Base-by-base conservation (phyloP, 176 grass and related monocot species). In the Aegilops bicornis region DNA sequence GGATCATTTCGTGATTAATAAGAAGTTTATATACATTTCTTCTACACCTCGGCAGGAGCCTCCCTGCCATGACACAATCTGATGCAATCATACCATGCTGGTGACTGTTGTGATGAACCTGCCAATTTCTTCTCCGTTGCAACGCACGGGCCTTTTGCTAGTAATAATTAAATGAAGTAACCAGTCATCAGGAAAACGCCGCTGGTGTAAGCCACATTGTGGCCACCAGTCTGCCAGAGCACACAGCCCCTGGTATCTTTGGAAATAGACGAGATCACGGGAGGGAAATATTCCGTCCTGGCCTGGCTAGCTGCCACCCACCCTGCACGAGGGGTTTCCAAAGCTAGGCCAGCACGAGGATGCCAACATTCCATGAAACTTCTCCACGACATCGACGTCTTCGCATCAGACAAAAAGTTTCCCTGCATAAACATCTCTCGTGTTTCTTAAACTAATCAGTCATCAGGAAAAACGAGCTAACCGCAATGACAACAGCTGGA, bases 381-480 rank as follows among this genome's bases (percentile, higher is more conserved):
- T 47, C 39, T 52, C 39, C 83, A 8, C 22, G 42, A 20, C 73
- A 67, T 68, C 3, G 42, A 78, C 64, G 73, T 59, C 70, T 30
- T 33, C 17, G 27, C 66, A 36, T 66, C 59, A 52, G 63, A 22
- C 14, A 35, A 8, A 6, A 5, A 30, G 25, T 2, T 72, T 66
- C 45, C 50, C 45, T 30, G 25, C 36, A 74, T 40, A 24, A 17
- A 76, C 22, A 33, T 31, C 69, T n/a, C 56, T 31, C 59, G 33
- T 20, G 80, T 19, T 73, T 42, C 30, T 39, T 78, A 78, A 30
- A 69, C 45, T 69, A 78, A 85, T 69, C 74, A 27, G 10, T 78
- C 60, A 36, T 36, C 20, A 66, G 29, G 3, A 22, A 17, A 17
- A 29, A 69, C 65, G 33, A n/a, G 45, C 43, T 33, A 81, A 69